phyloP scores from a whole-genome alignment of 2,329 filamentous ascomycete species.

The Aspergillus aculeatus region DNA sequence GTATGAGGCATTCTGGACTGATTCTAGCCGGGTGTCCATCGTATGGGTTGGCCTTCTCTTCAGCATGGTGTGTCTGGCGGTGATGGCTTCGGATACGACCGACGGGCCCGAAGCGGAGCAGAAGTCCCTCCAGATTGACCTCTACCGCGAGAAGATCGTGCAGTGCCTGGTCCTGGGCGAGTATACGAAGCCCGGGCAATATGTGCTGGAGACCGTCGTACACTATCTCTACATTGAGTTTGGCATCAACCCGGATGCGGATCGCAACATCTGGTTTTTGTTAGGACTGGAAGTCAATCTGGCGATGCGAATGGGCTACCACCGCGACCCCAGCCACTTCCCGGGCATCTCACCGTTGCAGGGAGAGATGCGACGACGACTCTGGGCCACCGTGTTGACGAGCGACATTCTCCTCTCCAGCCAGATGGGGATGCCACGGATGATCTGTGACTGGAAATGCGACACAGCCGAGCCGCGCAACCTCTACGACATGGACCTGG shows the following conservation, averaged over 20 bases:
- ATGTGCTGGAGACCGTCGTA: slow-evolving; percentile 57
- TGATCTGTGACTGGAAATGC: slow-evolving; percentile 58
- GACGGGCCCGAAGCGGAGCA: slow-evolving; percentile 10
- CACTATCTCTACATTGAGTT: slow-evolving; percentile 57
- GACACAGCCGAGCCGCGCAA: slow-evolving; percentile 59
- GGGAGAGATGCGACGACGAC: slow-evolving; percentile 51
- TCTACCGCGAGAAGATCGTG: slow-evolving; percentile 38
- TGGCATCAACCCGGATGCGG: slow-evolving; percentile 52
- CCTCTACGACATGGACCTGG: slow-evolving; percentile 59
- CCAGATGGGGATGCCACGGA: slow-evolving; percentile 62
- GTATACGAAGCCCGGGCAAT: slow-evolving; percentile 53
- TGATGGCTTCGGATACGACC: slow-evolving; percentile 8
- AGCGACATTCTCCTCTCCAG: slow-evolving; percentile 61
- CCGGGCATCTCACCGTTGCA: slow-evolving; percentile 53
- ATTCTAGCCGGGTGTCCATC: slow-evolving; percentile 36
- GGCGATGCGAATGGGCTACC: slow-evolving; percentile 60
- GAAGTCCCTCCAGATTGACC: slow-evolving; percentile 14
- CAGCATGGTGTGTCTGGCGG: slow-evolving; percentile 35
- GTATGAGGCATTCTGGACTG: slow-evolving; percentile 47
- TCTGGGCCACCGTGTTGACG: slow-evolving; percentile 46
- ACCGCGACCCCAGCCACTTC: slow-evolving; percentile 56
- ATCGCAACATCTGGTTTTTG: slow-evolving; percentile 55
- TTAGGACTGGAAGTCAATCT: slow-evolving; percentile 55
- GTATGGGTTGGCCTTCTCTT: slow-evolving; percentile 49
- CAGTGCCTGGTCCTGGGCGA: slow-evolving; percentile 57